Percentiles rank a stretch among this genome's conserved stretches.
These are phyloP conservation scores for Zizania palustris DNA, from an alignment of 202 grass and related monocot genomes.

Conservation along the genomic window DNA sequence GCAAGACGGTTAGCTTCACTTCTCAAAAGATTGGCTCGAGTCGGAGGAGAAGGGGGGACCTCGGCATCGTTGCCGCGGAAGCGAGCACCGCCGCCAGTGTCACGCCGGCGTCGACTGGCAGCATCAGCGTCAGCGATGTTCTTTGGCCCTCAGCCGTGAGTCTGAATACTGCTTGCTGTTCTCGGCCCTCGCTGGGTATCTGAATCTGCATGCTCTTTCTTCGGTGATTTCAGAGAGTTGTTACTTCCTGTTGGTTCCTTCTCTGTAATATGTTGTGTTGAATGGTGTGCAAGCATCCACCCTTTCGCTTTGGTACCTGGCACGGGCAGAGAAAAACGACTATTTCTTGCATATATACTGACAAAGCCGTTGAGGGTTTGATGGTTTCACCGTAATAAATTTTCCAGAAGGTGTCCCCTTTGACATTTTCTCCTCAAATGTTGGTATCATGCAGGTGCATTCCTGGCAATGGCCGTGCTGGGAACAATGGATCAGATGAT, in stretches of 20 bases:
- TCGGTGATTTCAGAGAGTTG: background rate
- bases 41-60: background rate
- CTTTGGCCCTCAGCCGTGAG: conserved; percentile 86
- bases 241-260: background rate
- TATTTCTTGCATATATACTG: conserved; percentile 4
- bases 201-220: background rate
- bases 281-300: background rate
- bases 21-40: conserved; percentile 1
- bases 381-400: background rate
- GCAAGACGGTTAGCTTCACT: background rate
- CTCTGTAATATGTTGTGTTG: background rate
- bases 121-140: conserved; percentile 71
- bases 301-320: background rate
- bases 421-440: background rate
- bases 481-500: conserved; percentile 81
- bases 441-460: conserved; percentile 58
- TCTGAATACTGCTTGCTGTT: background rate
- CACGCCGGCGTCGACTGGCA: conserved; percentile 23
- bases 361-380: background rate
- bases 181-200: background rate
- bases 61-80: conserved; percentile 26
- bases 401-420: background rate
- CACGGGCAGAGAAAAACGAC: conserved; percentile 14
- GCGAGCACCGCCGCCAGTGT: conserved; percentile 34
- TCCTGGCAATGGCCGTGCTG: conserved; percentile 80